A percentile compares a stretch with the other conserved stretches of the same genome.
phyloP scores from a whole-genome alignment of 176 grass and related monocot genomes.

The Metroxylon sagu region DNA sequence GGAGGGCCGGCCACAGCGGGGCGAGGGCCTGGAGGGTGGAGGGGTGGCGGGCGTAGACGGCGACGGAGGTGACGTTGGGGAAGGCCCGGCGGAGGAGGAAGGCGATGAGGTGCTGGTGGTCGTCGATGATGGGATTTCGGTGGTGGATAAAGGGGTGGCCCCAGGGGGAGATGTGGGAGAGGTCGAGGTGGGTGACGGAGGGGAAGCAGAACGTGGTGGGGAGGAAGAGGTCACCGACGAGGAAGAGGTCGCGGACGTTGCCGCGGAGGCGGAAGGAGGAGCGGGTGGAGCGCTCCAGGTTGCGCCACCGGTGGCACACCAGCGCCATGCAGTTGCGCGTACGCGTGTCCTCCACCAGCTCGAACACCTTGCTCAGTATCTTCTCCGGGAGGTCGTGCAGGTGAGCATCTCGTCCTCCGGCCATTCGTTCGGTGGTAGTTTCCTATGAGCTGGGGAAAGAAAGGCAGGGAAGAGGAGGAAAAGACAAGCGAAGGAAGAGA shows the following conservation, averaged over 20 bases:
- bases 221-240: slow-evolving; percentile 18
- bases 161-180: slow-evolving; percentile 82
- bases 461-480: too few species aligned
- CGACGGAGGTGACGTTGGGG: slow-evolving; percentile 46
- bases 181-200: slow-evolving; percentile 60
- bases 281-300: slow-evolving; percentile 62
- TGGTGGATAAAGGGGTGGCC: slow-evolving; percentile 43
- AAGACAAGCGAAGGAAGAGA: too few species aligned
- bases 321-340: slow-evolving; percentile 50
- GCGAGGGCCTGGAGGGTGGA: slow-evolving; percentile 45
- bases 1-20: slow-evolving; percentile 44
- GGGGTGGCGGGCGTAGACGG: slow-evolving; percentile 84
- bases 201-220: slow-evolving; percentile 33
- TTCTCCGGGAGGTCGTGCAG: slow-evolving; percentile 79
- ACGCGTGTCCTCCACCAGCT: slow-evolving; percentile 35
- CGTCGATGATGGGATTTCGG: not conserved
- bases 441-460: too few species aligned
- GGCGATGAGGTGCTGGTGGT: slow-evolving; percentile 25
- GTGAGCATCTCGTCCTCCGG: slow-evolving; percentile 2
- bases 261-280: slow-evolving; percentile 59
- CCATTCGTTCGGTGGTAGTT: too few species aligned
- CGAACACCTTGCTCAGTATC: slow-evolving; percentile 53
- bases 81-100: slow-evolving; percentile 38
- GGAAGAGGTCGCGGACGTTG: slow-evolving; percentile 33
- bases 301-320: slow-evolving; percentile 34